These are phyloP conservation scores for Epichloe brachyelytri DNA, from an alignment of 2,329 filamentous ascomycete genomes.

Conservation along the genomic window DNA sequence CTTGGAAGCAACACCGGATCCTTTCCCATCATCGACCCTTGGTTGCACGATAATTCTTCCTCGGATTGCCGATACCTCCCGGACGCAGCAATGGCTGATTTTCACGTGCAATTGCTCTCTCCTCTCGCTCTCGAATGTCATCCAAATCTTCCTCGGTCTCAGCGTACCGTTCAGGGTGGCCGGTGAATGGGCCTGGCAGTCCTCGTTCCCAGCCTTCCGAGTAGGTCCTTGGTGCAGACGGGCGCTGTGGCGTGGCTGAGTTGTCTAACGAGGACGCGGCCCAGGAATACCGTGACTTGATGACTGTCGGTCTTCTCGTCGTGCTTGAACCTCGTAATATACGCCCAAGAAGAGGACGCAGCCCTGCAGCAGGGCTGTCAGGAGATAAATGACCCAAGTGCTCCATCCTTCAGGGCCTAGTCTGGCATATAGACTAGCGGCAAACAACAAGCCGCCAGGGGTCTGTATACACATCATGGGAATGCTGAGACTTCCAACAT, in stretches of 20 bases:
- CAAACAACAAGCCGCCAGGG: constrained; percentile 82
- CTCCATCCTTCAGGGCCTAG: constrained; percentile 82
- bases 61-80: constrained; percentile 35
- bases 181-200: constrained; percentile 36
- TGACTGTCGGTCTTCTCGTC: constrained; percentile 18
- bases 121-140: constrained; percentile 36
- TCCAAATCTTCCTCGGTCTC: constrained; percentile 38
- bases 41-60: constrained; percentile 25
- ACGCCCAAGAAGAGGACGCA: constrained; percentile 68
- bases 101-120: constrained; percentile 35
- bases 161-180: constrained; percentile 38
- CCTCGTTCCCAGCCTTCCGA: constrained; percentile 39
- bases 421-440: constrained; percentile 66
- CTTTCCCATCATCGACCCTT: constrained; percentile 4
- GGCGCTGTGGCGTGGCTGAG: constrained; percentile 18
- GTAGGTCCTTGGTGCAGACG: constrained; percentile 29
- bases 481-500: constrained; percentile 83
- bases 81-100: constrained; percentile 37
- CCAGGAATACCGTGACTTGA: constrained; percentile 13
- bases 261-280: constrained; percentile 16
- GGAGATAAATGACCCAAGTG: constrained; percentile 81
- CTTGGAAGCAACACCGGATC: neutral
- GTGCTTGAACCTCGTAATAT: constrained; percentile 50
- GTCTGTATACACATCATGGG: constrained; percentile 99
- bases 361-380: constrained; percentile 79